Base-by-base conservation (phyloP, 177 flowering plant genomes). In the Vitis hybrid region DNA sequence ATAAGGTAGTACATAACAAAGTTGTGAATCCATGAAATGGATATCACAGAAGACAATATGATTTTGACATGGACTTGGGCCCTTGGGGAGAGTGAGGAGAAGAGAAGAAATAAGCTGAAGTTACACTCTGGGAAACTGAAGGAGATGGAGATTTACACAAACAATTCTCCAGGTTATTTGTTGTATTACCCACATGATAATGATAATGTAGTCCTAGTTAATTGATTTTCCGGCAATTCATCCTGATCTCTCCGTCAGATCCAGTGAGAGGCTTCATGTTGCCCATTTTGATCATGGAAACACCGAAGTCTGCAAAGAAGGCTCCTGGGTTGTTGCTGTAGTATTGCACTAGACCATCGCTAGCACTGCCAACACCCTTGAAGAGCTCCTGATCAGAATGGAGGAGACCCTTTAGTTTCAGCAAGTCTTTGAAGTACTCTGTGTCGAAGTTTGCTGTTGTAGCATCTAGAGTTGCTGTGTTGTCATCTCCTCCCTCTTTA, bases 321-420 rank as follows among this genome's bases (percentile, higher is more conserved):
- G 59, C 70, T 2, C 2, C 24, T 2, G 50, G 60, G 60, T 77
- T 69, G 7, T n/a, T 12, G 24, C 74, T 70, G 56, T 72, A 83
- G 12, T 64, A n/a, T 54, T 55, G 21, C 60, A 81, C 84, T 19
- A 83, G 56, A 12, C 52, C 21, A 35, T 72, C 78, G 11, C 77
- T 73, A 2, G 66, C 75, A 32, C 81, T 71, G 1, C 75, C 70
- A 65, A 61, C 78, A 52, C 78, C 69, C 12, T 67, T 74, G 64
- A 71, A 83, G 15, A 85, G 79, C 55, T 70, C 75, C 62, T 84
- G 84, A 59, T 84, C 86, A 2, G 88, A 79, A 50, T 82, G 82
- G 30, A 84, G 76, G 3, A 84, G 76, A 18, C 88, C 88, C 35
- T 70, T 73, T 11, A 24, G 3, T 5, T 40, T 15, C 63, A 78